phyloP scores from a whole-genome alignment of 805 yeast genomes.

The Torulaspora microellipsoides region DNA sequence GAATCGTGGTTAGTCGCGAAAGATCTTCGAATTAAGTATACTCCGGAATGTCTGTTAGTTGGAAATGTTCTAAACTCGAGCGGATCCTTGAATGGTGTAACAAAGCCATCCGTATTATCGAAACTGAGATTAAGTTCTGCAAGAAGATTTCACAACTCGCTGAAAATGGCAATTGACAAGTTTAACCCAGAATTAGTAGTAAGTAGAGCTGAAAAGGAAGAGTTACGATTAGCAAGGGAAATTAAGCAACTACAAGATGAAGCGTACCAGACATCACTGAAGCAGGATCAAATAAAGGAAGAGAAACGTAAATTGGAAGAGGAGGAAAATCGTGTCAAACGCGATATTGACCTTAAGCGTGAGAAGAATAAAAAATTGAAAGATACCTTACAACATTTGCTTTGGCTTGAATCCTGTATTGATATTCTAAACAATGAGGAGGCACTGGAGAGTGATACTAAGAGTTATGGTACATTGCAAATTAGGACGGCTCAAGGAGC shows the following conservation, averaged over 20 bases:
- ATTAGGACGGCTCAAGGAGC: constrained; percentile 32
- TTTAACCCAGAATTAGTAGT: constrained; percentile 58
- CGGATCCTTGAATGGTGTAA: constrained; percentile 28
- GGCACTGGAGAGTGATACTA: background rate
- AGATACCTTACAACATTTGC: constrained; percentile 18
- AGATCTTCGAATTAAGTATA: constrained; percentile 45
- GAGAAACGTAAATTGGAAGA: constrained; percentile 36
- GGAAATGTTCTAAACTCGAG: constrained; percentile 53
- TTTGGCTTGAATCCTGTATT: constrained; percentile 24
- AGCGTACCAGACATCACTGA: constrained; percentile 59
- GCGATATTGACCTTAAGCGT: constrained; percentile 6
- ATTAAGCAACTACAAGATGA: constrained; percentile 61
- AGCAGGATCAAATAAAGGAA: constrained; percentile 52
- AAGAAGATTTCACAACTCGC: constrained; percentile 35
- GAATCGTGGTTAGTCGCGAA: constrained; percentile 66
- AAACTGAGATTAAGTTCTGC: constrained; percentile 30
- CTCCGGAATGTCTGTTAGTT: constrained; percentile 52
- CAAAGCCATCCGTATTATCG: constrained; percentile 35
- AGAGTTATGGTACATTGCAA: constrained; percentile 27
- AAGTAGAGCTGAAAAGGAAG: constrained; percentile 57
- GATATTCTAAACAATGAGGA: constrained; percentile 3
- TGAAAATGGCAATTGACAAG: constrained; percentile 43
- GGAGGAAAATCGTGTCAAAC: constrained; percentile 8
- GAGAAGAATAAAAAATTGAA: constrained; percentile 15
- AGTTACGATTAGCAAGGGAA: constrained; percentile 52